Evolutionary conservation across 2,329 filamentous ascomycete species (phyloP), one percentile per base, ranked within the genome.

Genomic region (Corinectria fuckeliana): DNA sequence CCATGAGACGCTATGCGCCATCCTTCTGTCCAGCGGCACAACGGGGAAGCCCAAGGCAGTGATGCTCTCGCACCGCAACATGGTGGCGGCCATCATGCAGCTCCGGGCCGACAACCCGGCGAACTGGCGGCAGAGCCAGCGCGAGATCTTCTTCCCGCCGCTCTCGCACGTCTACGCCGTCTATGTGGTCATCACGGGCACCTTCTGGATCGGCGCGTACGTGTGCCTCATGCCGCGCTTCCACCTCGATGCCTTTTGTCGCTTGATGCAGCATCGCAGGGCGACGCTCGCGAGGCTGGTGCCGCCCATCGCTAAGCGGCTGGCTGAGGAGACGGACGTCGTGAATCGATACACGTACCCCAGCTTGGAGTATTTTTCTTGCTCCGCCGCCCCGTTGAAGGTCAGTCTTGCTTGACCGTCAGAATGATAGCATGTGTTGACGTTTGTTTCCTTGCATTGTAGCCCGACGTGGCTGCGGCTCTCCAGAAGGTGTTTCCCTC

Each of bases 201-300:
- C 49, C 2, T 23, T 36, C 4, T 51, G 49, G 49, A 13, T 51
- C 6, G 49, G 49, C 14, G 26, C 26, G 13, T 51, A 41, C 9
- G 49, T 51, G 3, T 51, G 49, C n/a, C 25, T 51, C 4, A 51
- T 51, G 49, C 49, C 49, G 36, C 49, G 49, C 9, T 51, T 51
- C 36, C 23, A 51, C 14, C 36, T 51, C 3, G 36, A 42, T 13
- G 30, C 21, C 8, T 51, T 28, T 21, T 51, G 49, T n/a, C 49
- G 49, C 7, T 28, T 51, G 30, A 51, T 51, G 36, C 28, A 21
- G 8, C 34, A 51, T n/a, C 36, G 36, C 14, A 51, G 42, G 34
- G 49, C 49, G 20, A 51, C 49, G 2, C 6, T 51, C 11, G 49
- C 49, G 7, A 34, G 49, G 7, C 16, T 51, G 23, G 49, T 51